Evolutionary conservation across 1,139 yeast species (phyloP), one percentile per base, ranked within the genome.

Genomic region (Lodderomyces jiufengensis): DNA sequence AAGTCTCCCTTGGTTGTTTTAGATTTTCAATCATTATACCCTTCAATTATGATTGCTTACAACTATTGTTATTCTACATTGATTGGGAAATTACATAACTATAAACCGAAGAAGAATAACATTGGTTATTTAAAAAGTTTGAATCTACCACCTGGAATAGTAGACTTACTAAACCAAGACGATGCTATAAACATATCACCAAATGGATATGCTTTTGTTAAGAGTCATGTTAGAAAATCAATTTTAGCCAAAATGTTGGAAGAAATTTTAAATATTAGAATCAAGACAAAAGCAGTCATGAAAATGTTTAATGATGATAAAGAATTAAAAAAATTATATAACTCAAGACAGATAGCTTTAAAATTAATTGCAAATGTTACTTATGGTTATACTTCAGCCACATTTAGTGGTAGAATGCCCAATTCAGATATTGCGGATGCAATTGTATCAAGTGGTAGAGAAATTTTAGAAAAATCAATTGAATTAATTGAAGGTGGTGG

Each of bases 321-420:
- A 6, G 70, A 65, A 36, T 62, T 80, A 26, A 64, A 66, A 31
- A 76, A 77, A 41, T 61, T 84, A 9, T 77, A 84, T 54, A 77
- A 85, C 52, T 83, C 85, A 39, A 69, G 92, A 37, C 98, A 92
- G 51, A 57, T 86, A 29, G 98, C 97, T 0, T 62, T 92, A 42
- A 92, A 92, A 52, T 63, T 92, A 41, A 82, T 90, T 37, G 97
- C 98, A 1, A 90, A 88, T 57, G 98, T 92, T 11, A 90, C 97
- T 0, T 92, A 92, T 62, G 98, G 98, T 0, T 92, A 92, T 52
- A 75, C 97, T 0, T 84, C 97, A 0, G 98, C 98, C 0, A 78
- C 95, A 0, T 92, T 82, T 52, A 87, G 96, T 24, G 98, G 98
- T 0, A 66, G 98, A 45, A 92, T 92, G 98, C 98, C 98, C 0